Evolutionary conservation across 2,329 filamentous ascomycete genomes (phyloP), one percentile per base, ranked within the genome.

Genomic region (Sordariomycetes sp.): DNA sequence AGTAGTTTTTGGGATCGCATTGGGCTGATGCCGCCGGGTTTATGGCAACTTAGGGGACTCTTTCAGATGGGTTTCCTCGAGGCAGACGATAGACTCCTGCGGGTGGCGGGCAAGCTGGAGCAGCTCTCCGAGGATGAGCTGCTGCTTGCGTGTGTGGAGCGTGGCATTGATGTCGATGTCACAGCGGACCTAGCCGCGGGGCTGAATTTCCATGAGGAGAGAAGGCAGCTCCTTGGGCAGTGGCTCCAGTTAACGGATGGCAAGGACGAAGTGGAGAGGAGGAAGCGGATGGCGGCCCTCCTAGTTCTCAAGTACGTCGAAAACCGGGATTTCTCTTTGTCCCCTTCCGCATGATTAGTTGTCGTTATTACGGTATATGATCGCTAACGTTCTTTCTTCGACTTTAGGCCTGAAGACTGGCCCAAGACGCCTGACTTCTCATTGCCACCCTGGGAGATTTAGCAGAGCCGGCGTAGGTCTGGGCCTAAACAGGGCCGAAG

Each of bases 31-130:
- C 75, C 80, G 8, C 72, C 71, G 1, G 66, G 68, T 3, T 67
- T 87, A 63, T 75, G 90, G 68, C 69, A 73, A 58, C 68, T 73
- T 56, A 76, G 76, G 61, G 72, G 90, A 50, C 63, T 64, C 55
- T 70, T 72, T 62, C 75, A 79, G 61, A 71, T 89, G 62, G 70
- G 76, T 48, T 89, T 87, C 65, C 67, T 96, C 60, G 76, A 77
- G 52, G 70, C 76, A 42, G 91, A 96, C 70, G 89, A 95, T 69
- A 70, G 65, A 61, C 72, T 92, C 67, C 78, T 96, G 53, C 64
- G 76, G 20, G 72, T 75, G 42, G 79, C 81, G 53, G 87, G 87
- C 1, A 87, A 85, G 0, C 64, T 80, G 5, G 62, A 66, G 2
- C 77, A 70, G 24, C 71, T 95, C 63, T 77, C 78, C 61, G 70